Evolutionary conservation across 2,329 filamentous ascomycete genomes (phyloP).

Genomic region (Talaromyces sp.): DNA sequence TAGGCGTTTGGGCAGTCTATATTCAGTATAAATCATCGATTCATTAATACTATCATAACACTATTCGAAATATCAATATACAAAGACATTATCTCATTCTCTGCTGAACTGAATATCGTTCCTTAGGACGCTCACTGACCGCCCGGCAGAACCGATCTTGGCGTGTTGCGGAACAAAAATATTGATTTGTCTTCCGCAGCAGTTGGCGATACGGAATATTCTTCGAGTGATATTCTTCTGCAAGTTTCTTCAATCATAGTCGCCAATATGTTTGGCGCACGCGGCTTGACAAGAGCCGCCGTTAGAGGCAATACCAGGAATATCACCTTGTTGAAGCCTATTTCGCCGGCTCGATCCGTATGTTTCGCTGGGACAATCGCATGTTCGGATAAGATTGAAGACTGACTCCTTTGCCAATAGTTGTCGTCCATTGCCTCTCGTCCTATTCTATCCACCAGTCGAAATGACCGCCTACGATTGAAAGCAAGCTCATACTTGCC

Average conservation of each 20-base stretch:
- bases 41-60: background rate
- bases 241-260: conserved; percentile 4
- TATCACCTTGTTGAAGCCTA: conserved; percentile 28
- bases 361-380: background rate
- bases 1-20: conserved; percentile 30
- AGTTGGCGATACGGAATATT: background rate
- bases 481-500: conserved; percentile 11
- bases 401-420: conserved; percentile 26
- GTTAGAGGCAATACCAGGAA: conserved; percentile 39
- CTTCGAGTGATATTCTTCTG: background rate
- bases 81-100: background rate
- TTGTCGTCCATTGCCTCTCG: conserved; percentile 35
- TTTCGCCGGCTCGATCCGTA: conserved; percentile 33
- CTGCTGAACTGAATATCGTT: background rate
- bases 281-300: conserved; percentile 50
- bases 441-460: conserved; percentile 23
- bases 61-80: background rate
- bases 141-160: conserved; percentile 37
- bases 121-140: conserved; percentile 19
- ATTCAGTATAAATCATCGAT: conserved; percentile 16
- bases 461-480: conserved; percentile 6
- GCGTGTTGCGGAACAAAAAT: conserved; percentile 21
- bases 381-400: background rate
- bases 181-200: conserved; percentile 13
- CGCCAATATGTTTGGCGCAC: conserved; percentile 52